Base-by-base conservation (phyloP, 345 rosid species). In the Camelina neglecta region DNA sequence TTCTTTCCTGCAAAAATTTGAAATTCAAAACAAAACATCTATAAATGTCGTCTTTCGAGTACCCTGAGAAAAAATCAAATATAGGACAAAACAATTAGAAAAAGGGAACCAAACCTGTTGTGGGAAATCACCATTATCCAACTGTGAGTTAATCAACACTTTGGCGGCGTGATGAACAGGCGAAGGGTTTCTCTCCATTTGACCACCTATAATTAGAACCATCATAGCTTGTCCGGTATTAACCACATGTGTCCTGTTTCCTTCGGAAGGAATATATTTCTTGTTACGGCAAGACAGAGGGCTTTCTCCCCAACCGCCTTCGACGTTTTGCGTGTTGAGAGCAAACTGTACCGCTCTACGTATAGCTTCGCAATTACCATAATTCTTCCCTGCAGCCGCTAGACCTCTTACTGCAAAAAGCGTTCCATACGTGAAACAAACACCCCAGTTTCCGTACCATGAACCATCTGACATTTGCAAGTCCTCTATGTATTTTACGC, bases 231-330 rank as follows among this genome's bases (percentile, higher is more conserved):
- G 36, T 33, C 36, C 36, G 8, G 36, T 33, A 33, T 33, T 33
- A 33, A 33, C 36, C 36, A 33, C 36, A 33, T 33, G 6, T 5
- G 36, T 33, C 36, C 36, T 33, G 2, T 83, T 70, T 12, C 83
- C 83, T n/a, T 81, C 73, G 29, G 81, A 65, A 57, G 84, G 84
- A 11, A 80, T 85, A 36, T 83, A 83, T 38, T 73, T 85, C 85
- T 82, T 85, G 9, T 80, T 78, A 45, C 80, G 85, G 79, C 85
- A 80, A 10, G 89, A 85, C 5, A 85, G 75, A 44, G 79, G 78
- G 47, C 91, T 87, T 69, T 85, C 89, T 7, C 87, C 91, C 91
- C 91, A 87, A 63, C 89, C 89, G 49, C 91, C 89, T 44, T 75
- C 79, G 4, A 76, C 67, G 3, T 84, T 75, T 53, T 85, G 89